Conservation (phyloP, 2,329 filamentous ascomycete species). For the Claviceps sp. region DNA sequence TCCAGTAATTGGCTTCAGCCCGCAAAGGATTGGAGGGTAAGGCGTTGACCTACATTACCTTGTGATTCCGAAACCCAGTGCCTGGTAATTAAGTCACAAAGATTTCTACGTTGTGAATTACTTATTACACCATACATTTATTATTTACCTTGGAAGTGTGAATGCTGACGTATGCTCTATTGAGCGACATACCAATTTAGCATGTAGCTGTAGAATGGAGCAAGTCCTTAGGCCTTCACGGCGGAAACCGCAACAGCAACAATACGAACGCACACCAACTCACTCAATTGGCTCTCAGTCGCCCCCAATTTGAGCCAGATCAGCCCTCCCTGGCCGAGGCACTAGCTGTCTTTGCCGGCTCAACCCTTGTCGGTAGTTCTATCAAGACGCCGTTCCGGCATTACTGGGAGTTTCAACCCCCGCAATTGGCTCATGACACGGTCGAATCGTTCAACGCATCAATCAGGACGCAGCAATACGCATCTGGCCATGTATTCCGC, state of each 20-base stretch:
- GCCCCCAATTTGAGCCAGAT: slow-evolving; percentile 28
- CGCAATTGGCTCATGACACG: slow-evolving; percentile 24
- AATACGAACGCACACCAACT: slow-evolving; percentile 44
- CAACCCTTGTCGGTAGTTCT: slow-evolving; percentile 49
- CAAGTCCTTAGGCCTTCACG: slow-evolving; percentile 39
- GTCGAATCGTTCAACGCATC: slow-evolving; percentile 50
- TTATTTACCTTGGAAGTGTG: background rate
- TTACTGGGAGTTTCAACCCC: slow-evolving; percentile 29
- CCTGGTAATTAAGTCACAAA: background rate
- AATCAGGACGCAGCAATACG: slow-evolving; percentile 54
- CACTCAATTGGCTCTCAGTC: slow-evolving; percentile 36
- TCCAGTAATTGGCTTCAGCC: slow-evolving; percentile 18
- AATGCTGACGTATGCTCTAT: background rate
- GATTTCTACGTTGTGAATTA: background rate
- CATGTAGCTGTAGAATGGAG: slow-evolving; percentile 42
- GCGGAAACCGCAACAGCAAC: slow-evolving; percentile 39
- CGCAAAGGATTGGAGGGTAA: slow-evolving; percentile 35
- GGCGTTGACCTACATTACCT: background rate
- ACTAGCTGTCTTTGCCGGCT: slow-evolving; percentile 54
- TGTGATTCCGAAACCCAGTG: background rate
- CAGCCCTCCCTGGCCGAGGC: slow-evolving; percentile 62
- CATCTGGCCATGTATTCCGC: slow-evolving; percentile 44
- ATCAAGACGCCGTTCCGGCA: slow-evolving; percentile 47
- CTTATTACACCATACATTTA: background rate
- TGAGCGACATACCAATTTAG: slow-evolving; percentile 9